These are phyloP conservation scores for Talaromyces sp. DNA, from an alignment of 2,329 filamentous ascomycete genomes.

Conservation along the genomic window DNA sequence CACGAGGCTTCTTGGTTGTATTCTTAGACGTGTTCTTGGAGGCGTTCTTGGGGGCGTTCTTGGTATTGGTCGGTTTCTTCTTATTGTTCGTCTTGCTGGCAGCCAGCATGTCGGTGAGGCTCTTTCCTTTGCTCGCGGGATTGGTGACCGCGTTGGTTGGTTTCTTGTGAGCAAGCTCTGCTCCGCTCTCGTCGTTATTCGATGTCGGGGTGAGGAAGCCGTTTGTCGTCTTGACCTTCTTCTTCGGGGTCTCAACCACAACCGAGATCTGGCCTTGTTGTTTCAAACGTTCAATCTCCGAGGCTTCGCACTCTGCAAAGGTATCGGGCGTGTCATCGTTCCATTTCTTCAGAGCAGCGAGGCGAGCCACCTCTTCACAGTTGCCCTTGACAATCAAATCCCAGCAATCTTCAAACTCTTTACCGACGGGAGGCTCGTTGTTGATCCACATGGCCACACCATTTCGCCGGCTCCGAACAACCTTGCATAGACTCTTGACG, in stretches of 20 bases:
- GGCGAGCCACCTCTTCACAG: constrained; percentile 78
- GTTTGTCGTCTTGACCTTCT: constrained; percentile 24
- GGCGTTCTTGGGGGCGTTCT: constrained; percentile 13
- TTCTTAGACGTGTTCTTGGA: constrained; percentile 16
- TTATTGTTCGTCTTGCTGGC: constrained; percentile 4
- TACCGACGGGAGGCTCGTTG: constrained; percentile 73
- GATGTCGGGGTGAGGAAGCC: constrained; percentile 40
- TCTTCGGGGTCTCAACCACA: constrained; percentile 35
- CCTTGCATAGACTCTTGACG: constrained; percentile 82
- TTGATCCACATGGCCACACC: constrained; percentile 95
- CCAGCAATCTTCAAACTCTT: constrained; percentile 88
- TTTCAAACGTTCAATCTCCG: constrained; percentile 40
- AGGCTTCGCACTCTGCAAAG: constrained; percentile 40
- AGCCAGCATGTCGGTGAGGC: constrained; percentile 20
- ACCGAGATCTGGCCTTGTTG: constrained; percentile 34
- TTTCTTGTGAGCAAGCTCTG: constrained; percentile 20
- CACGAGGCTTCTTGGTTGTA: constrained; percentile 15
- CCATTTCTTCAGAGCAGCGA: constrained; percentile 60
- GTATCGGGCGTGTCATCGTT: constrained; percentile 43
- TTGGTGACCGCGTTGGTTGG: constrained; percentile 17
- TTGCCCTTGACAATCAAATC: constrained; percentile 83
- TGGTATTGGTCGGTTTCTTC: constrained; percentile 7
- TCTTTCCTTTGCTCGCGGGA: constrained; percentile 26
- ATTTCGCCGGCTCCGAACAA: constrained; percentile 70
- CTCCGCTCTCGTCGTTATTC: constrained; percentile 32